These are phyloP conservation scores for Metschnikowia amazonensis DNA, from an alignment of 805 yeast species.

Conservation along the genomic window DNA sequence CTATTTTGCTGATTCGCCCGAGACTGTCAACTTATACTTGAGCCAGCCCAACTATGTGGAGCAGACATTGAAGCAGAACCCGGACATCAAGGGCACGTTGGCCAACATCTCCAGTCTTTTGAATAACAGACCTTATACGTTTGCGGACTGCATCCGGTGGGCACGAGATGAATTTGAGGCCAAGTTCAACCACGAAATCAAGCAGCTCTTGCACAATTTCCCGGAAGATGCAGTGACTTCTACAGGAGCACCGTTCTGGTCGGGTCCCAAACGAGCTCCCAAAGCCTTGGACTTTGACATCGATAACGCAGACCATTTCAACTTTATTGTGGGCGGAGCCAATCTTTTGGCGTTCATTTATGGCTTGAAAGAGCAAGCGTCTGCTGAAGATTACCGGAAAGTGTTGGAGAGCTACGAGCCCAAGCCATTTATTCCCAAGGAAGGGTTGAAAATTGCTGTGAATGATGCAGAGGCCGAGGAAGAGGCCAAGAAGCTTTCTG, in stretches of 20 bases:
- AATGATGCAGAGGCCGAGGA: slow-evolving; percentile 88
- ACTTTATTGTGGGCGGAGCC: slow-evolving; percentile 85
- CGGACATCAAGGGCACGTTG: slow-evolving; percentile 83
- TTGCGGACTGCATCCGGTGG: slow-evolving; percentile 95
- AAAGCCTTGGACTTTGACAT: slow-evolving; percentile 76
- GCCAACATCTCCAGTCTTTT: slow-evolving; percentile 76
- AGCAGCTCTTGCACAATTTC: slow-evolving; percentile 88
- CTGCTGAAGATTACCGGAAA: slow-evolving; percentile 49
- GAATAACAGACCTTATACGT: slow-evolving; percentile 77
- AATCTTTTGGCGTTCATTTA: slow-evolving; percentile 86
- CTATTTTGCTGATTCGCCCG: slow-evolving; percentile 85
- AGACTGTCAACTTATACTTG: slow-evolving; percentile 85
- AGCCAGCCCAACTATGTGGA: slow-evolving; percentile 92
- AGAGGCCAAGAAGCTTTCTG: slow-evolving; percentile 46
- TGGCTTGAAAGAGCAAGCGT: slow-evolving; percentile 76
- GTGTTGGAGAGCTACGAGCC: slow-evolving; percentile 47
- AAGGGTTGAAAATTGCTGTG: slow-evolving; percentile 76
- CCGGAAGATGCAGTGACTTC: slow-evolving; percentile 92
- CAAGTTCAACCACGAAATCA: slow-evolving; percentile 79
- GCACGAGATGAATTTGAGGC: slow-evolving; percentile 85
- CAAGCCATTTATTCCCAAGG: slow-evolving; percentile 65
- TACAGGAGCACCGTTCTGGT: slow-evolving; percentile 92
- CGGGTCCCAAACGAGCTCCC: slow-evolving; percentile 97
- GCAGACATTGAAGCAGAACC: slow-evolving; percentile 83
- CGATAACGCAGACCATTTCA: slow-evolving; percentile 70